A percentile compares a stretch with the other conserved stretches of the same genome.
Conservation (phyloP, 805 yeast species). For the Candida ascalaphidarum region DNA sequence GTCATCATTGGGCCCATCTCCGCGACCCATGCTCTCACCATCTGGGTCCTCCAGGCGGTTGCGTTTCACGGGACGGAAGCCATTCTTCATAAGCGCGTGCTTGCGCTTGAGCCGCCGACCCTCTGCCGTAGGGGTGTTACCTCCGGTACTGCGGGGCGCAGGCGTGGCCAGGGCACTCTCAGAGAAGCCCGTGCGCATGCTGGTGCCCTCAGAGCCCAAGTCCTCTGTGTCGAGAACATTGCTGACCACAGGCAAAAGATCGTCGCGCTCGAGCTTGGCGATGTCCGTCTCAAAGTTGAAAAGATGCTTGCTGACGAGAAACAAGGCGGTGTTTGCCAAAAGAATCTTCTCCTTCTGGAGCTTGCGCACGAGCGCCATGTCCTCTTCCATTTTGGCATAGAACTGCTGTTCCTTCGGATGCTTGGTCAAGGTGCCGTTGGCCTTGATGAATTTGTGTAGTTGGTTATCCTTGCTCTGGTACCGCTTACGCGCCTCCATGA, state of each 20-base stretch:
- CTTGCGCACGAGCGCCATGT: slow-evolving; percentile 47
- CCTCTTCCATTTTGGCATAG: slow-evolving; percentile 59
- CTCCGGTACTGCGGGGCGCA: slow-evolving; percentile 16
- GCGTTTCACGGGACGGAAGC: slow-evolving; percentile 4
- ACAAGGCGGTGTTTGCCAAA: slow-evolving; percentile 77
- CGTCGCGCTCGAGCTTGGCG: slow-evolving; percentile 68
- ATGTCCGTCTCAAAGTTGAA: slow-evolving; percentile 68
- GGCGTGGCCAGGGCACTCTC: slow-evolving; percentile 20
- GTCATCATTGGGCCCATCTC: slow-evolving; percentile 16
- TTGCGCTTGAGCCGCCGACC: slow-evolving; percentile 7
- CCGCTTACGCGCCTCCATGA: slow-evolving; percentile 58
- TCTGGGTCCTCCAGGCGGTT: slow-evolving; percentile 7
- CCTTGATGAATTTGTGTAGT: slow-evolving; percentile 72
- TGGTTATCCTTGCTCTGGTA: slow-evolving; percentile 68
- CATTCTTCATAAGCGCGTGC: not conserved
- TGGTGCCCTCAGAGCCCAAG: slow-evolving; percentile 3
- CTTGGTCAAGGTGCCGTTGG: slow-evolving; percentile 72
- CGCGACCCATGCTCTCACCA: no score
- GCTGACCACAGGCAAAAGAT: slow-evolving; percentile 57
- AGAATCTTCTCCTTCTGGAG: slow-evolving; percentile 73
- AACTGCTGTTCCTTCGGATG: slow-evolving; percentile 74
- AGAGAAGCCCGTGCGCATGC: slow-evolving; percentile 8
- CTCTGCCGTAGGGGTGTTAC: slow-evolving; percentile 2
- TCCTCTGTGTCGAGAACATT: slow-evolving; percentile 13
- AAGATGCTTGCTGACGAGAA: slow-evolving; percentile 68